Conservation (phyloP, 805 yeast genomes). For the Sugiyamaella marilandica region DNA sequence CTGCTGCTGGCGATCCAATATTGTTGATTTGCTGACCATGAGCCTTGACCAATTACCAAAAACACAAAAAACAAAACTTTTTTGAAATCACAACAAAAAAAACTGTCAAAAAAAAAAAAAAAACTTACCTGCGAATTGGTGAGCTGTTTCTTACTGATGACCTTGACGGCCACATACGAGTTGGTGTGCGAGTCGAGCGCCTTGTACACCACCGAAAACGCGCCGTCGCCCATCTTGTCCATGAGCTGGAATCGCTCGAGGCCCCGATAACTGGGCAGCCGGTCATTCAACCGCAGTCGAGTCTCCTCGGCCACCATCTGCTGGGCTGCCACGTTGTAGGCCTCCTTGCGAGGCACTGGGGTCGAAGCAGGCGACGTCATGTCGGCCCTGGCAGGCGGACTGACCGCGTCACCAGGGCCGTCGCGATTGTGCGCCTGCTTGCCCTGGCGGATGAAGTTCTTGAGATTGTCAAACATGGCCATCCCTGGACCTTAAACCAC, state of each 20-base stretch:
- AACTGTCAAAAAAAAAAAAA: too few species aligned
- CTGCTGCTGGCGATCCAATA: constrained; percentile 1
- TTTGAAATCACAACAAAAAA: neutral
- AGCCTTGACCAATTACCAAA: neutral
- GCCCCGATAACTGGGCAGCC: constrained; percentile 36
- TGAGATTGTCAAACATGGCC: constrained; percentile 40
- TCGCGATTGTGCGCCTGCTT: constrained; percentile 42
- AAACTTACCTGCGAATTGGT: constrained; percentile 32
- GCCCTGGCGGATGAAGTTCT: constrained; percentile 61
- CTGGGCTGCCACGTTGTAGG: constrained; percentile 34
- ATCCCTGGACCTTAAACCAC: neutral
- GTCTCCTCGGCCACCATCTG: constrained; percentile 39
- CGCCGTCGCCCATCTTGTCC: constrained; percentile 62
- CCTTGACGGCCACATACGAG: constrained; percentile 65
- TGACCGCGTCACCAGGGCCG: neutral
- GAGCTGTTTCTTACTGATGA: constrained; percentile 58
- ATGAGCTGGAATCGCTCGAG: constrained; percentile 34
- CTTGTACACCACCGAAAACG: constrained; percentile 79
- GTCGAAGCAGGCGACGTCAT: neutral
- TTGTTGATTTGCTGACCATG: constrained; percentile 2
- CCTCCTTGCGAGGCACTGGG: constrained; percentile 23
- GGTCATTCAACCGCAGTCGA: constrained; percentile 23
- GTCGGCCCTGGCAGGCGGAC: neutral
- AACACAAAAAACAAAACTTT: neutral
- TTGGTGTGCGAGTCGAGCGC: constrained; percentile 48